phyloP scores from a whole-genome alignment of 345 rosid genomes.

The Eucalyptus brandiana region DNA sequence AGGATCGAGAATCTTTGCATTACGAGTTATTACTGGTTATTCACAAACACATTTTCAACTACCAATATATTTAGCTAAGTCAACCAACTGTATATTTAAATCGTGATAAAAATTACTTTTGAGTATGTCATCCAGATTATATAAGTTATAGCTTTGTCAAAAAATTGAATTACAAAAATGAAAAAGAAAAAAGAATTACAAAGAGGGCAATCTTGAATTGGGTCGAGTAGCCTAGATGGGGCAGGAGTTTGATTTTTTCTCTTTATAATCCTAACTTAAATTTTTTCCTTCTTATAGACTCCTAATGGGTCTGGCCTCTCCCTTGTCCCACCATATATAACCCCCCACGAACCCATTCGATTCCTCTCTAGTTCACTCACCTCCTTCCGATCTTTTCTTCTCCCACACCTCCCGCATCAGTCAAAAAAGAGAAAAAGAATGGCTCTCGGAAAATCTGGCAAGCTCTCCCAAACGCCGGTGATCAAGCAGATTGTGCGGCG shows the following conservation, averaged over 20 bases:
- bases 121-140: neutral
- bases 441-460: conserved; percentile 8
- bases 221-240: neutral
- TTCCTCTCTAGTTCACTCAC: neutral
- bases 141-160: neutral
- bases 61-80: neutral
- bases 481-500: conserved; percentile 26
- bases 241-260: neutral
- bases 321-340: neutral
- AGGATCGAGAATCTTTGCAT: neutral
- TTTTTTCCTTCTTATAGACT: neutral
- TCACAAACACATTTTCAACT: neutral
- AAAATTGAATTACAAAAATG: neutral
- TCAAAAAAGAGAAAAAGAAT: neutral
- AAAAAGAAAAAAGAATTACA: neutral
- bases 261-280: neutral
- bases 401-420: neutral
- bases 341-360: neutral
- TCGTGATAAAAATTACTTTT: neutral
- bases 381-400: neutral
- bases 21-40: neutral
- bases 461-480: conserved; percentile 15
- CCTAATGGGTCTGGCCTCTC: neutral
- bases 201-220: neutral
- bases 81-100: neutral